Evolutionary conservation across 2,329 filamentous ascomycete genomes (phyloP).

Genomic region (Huntiella omanensis): DNA sequence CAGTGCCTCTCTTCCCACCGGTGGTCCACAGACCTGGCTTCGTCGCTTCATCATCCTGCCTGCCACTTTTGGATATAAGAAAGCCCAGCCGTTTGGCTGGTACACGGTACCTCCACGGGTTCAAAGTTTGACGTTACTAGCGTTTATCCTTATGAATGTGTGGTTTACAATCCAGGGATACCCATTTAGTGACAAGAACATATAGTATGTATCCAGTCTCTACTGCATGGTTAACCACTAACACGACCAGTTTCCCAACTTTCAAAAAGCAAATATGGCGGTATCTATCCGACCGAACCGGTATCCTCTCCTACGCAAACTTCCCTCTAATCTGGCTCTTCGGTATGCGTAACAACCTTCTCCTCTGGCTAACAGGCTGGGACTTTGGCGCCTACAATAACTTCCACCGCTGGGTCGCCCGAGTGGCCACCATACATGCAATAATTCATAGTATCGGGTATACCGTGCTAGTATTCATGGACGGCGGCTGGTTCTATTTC

Average conservation of each 20-base stretch:
- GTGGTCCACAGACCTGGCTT: conserved; percentile 15
- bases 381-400: conserved; percentile 46
- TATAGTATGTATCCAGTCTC: conserved; percentile 20
- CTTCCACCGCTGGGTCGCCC: conserved; percentile 48
- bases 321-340: conserved; percentile 49
- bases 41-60: conserved; percentile 20
- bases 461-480: conserved; percentile 24
- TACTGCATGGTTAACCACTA: not conserved
- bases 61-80: conserved; percentile 25
- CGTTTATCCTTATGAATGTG: conserved; percentile 23
- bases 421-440: conserved; percentile 41
- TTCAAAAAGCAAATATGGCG: conserved; percentile 23
- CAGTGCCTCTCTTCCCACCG: not conserved
- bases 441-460: conserved; percentile 45
- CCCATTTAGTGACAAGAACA: conserved; percentile 19
- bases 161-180: conserved; percentile 21
- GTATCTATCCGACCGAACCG: conserved; percentile 44
- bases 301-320: conserved; percentile 44
- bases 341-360: conserved; percentile 44
- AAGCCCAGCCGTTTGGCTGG: conserved; percentile 26
- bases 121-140: conserved; percentile 22
- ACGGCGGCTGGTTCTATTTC: conserved; percentile 22
- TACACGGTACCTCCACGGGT: conserved; percentile 25
- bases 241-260: conserved; percentile 18
- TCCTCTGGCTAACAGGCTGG: conserved; percentile 51